Base-by-base conservation (phyloP, 495 filamentous ascomycete genomes). In the Xylaria curta region DNA sequence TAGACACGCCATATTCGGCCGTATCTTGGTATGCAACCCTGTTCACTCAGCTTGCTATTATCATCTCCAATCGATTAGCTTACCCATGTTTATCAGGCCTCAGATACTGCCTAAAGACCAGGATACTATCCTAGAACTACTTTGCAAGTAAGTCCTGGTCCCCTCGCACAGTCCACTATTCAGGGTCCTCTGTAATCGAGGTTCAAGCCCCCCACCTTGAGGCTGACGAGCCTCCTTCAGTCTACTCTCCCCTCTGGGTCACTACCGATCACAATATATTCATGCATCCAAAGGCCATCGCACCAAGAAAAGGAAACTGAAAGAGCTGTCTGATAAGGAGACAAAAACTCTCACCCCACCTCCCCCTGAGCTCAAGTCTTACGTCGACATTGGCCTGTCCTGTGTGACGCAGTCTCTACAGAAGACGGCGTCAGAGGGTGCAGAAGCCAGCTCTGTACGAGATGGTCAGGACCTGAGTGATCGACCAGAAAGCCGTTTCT, bases 361-460 rank as follows among this genome's bases (percentile, higher is more conserved):
- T 28, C 66, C 69, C 28, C 89, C 88, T 24, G 85, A 86, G 33
- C 70, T 91, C 12, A 74, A 80, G n/a, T 73, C 79, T 10, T 82
- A 86, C 72, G 67, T 92, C 49, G 86, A 89, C 6, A 76, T 92
- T 47, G 90, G 91, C 24, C 80, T 92, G 60, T 84, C 89, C 69
- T 79, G 77, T 61, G 85, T 90, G 58, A 88, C 85, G 17, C 83
- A 85, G n/a, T 80, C 78, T 66, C 82, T 93, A 1, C 84, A 89
- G 71, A 58, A 70, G 24, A 76, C 82, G n/a, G 80, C 84, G 38
- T 70, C 71, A 38, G 65, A 68, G 36, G 40, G 38, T n/a, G 54
- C 42, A 15, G 56, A 24, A 33, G 33, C 19, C 19, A 42, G 68
- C 56, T 38, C 49, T n/a, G 60, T 31, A 26, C 24, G 15, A 17